Evolutionary conservation across 768 basidiomycete species (phyloP), one percentile per base, ranked within the genome.

Genomic region (Serendipita sp.): DNA sequence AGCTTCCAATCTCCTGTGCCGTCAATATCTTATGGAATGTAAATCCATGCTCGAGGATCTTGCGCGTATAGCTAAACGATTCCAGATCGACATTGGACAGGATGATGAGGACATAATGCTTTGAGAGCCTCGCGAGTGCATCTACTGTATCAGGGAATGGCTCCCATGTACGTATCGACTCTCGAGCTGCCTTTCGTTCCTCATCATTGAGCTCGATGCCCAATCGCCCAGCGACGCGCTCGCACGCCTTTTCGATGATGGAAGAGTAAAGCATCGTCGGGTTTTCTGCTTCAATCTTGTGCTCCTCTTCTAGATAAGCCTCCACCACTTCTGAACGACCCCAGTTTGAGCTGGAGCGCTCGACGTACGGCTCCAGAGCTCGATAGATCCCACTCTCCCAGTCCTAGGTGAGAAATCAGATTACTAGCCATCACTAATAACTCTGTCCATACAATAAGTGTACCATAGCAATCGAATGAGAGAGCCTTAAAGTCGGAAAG

Each of bases 381-480:
- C 75, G 70, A 73, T 79, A 80, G 62, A 90, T 79, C 15, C 85
- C 84, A 3, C 79, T 77, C 73, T 89, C 87, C 88, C 88, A 89
- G 72, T 90, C 84, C 79, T 85, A 47, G n/a, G 13, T 10, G 34
- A 18, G 16, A 47, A 32, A 35, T 64, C 4, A 65, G 13, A 60
- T 45, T 3, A 16, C 35, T 34, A 11, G 45, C 30, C 13, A 65
- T 32, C 35, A 44, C 30, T 8, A 18, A 18, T 35, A 5, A 32
- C 10, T 2, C 5, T 2, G 52, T 7, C 71, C 77, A 63, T 71
- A 83, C 83, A 48, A 82, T 74, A 60, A 89, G 80, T 0, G 88
- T 90, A 2, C 85, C 88, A 67, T 89, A 89, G 66, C 86, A 84
- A 68, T 91, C 88, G 70, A 88, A 86, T 56, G 88, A 75, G 47